These are phyloP conservation scores for Diaporthe sp. DNA, from an alignment of 2,329 filamentous ascomycete genomes.

Conservation along the genomic window DNA sequence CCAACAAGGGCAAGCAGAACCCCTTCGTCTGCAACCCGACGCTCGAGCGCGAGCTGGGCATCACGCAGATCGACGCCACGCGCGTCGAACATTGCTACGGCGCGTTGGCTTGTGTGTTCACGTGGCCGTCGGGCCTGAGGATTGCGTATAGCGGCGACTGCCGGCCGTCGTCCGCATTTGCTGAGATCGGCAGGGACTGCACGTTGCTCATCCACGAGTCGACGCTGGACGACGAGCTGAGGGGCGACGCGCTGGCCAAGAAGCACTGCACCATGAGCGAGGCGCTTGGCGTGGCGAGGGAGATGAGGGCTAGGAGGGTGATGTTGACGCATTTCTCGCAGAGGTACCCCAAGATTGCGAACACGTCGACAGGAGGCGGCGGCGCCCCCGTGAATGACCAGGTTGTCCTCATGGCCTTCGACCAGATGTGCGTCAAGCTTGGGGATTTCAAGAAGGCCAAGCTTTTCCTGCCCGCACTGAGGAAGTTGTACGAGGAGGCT, in stretches of 20 bases:
- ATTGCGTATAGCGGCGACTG: slow-evolving; percentile 96
- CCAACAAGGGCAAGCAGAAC: slow-evolving; percentile 40
- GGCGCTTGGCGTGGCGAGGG: slow-evolving; percentile 80
- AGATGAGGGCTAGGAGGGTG: slow-evolving; percentile 84
- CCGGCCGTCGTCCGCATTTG: slow-evolving; percentile 80
- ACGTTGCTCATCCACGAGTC: slow-evolving; percentile 95
- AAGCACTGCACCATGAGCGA: slow-evolving; percentile 91
- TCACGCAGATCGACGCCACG: slow-evolving; percentile 76
- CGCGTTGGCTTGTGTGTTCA: slow-evolving; percentile 82
- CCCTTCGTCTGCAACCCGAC: slow-evolving; percentile 49
- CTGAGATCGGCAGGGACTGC: slow-evolving; percentile 76
- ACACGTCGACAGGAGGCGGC: slow-evolving; percentile 40
- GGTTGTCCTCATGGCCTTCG: slow-evolving; percentile 81
- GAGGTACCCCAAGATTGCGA: slow-evolving; percentile 82
- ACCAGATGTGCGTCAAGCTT: slow-evolving; percentile 81
- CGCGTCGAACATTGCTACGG: slow-evolving; percentile 84
- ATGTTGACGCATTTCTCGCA: slow-evolving; percentile 96
- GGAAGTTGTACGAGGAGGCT: slow-evolving; percentile 65
- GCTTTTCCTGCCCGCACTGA: slow-evolving; percentile 71
- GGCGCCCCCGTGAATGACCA: slow-evolving; percentile 57
- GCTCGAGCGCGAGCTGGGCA: slow-evolving; percentile 62
- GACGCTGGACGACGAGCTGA: slow-evolving; percentile 91
- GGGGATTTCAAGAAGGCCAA: slow-evolving; percentile 78
- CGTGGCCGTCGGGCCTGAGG: slow-evolving; percentile 85
- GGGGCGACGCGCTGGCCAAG: slow-evolving; percentile 84